phyloP scores from a whole-genome alignment of 345 rosid genomes.

The Carallia brachiata region DNA sequence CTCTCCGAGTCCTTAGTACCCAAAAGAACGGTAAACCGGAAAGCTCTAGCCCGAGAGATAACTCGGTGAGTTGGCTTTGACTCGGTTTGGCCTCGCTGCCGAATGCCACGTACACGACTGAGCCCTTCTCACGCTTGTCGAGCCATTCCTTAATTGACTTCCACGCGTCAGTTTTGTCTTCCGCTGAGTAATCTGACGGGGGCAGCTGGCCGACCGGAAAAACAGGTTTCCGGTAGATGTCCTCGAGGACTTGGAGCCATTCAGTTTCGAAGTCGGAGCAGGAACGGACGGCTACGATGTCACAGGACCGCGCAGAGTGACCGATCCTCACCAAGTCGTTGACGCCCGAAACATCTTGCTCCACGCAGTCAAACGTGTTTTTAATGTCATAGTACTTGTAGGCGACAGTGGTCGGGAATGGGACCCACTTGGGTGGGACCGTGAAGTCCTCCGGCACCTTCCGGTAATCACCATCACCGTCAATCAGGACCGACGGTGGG shows the following conservation, averaged over 20 bases:
- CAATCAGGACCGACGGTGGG: constrained; percentile 2
- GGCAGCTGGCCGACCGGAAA: neutral
- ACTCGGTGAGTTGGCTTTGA: constrained; percentile 5
- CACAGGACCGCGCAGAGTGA: neutral
- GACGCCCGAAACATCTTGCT: neutral
- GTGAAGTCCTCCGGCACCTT: constrained; percentile 1
- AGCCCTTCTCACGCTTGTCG: neutral
- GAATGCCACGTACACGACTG: constrained; percentile 9
- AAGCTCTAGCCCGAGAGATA: constrained; percentile 6
- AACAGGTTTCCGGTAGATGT: constrained; percentile 4
- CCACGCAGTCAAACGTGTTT: neutral
- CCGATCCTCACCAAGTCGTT: neutral
- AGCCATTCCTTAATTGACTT: constrained; percentile 5
- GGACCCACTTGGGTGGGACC: constrained; percentile 10
- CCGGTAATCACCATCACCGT: neutral
- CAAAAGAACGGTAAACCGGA: constrained; percentile 10
- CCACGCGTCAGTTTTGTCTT: constrained; percentile 9
- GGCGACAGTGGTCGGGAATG: neutral
- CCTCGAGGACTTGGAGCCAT: neutral
- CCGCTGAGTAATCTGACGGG: neutral
- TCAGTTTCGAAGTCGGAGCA: constrained; percentile 7
- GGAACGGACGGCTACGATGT: neutral
- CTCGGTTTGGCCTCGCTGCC: constrained; percentile 13
- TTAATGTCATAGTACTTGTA: neutral
- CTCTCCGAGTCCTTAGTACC: neutral